Conservation (phyloP, 108 stramenopile genomes). For the Aurantiochytrium sp. region DNA sequence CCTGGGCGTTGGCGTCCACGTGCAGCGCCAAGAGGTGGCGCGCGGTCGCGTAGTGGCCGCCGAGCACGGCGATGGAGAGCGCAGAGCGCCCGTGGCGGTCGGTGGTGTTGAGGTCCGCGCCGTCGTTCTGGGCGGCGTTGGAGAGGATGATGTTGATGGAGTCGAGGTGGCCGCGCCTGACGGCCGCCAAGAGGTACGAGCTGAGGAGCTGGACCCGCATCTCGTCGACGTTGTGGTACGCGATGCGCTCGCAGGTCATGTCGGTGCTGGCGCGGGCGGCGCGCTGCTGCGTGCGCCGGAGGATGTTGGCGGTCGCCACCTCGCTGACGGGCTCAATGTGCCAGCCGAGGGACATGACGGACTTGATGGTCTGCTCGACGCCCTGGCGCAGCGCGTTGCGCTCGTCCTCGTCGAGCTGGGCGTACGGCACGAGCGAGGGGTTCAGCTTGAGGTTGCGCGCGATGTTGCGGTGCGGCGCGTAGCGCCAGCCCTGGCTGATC, state of each 20-base stretch:
- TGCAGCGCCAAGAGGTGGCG: background rate
- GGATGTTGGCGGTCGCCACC: background rate
- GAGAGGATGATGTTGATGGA: background rate
- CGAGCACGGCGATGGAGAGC: background rate
- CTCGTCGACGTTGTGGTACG: background rate
- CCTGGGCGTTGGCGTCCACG: background rate
- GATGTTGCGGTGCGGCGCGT: background rate
- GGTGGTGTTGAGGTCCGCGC: background rate
- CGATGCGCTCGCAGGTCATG: background rate
- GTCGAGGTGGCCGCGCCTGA: background rate
- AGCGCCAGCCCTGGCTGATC: conserved; percentile 15
- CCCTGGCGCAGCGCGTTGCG: background rate
- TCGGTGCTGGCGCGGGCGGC: background rate
- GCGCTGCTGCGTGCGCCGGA: background rate
- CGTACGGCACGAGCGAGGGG: background rate
- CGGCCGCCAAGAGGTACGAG: background rate
- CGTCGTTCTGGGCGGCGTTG: background rate
- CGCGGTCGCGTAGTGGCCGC: background rate
- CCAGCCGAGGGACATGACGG: background rate
- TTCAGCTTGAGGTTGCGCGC: background rate
- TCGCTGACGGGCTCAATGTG: background rate
- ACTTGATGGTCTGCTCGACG: background rate
- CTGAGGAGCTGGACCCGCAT: background rate
- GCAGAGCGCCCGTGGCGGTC: background rate
- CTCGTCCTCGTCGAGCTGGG: background rate